phyloP scores from a whole-genome alignment of 1,284 basidiomycete genomes.

The Ceratobasidium sp. region DNA sequence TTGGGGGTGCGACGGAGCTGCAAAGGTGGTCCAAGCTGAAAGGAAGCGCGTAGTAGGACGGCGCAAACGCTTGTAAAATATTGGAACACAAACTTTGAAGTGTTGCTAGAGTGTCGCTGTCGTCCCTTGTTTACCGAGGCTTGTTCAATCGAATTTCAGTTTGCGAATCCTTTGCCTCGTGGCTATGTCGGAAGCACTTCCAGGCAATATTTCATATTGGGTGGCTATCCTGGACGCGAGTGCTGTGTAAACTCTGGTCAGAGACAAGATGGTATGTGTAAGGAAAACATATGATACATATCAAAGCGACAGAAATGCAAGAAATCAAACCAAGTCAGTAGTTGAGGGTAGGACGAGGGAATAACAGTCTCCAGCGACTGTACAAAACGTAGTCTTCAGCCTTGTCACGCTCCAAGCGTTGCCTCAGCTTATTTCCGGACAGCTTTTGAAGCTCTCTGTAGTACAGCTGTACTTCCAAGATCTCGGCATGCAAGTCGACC shows the following conservation, averaged over 20 bases:
- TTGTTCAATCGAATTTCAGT: too few relatives aligned
- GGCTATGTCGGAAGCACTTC: too few relatives aligned
- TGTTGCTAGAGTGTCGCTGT: too few relatives aligned
- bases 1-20: too few relatives aligned
- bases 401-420: slow-evolving; percentile 32
- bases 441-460: slow-evolving; percentile 22
- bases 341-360: slow-evolving; percentile 19
- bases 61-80: too few relatives aligned
- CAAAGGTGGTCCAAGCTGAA: too few relatives aligned
- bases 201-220: too few relatives aligned
- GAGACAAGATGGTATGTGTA: neutral
- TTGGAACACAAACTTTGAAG: too few relatives aligned
- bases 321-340: neutral
- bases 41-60: too few relatives aligned
- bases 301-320: neutral
- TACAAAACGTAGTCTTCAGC: slow-evolving; percentile 7
- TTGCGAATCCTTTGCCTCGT: too few relatives aligned
- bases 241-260: neutral
- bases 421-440: slow-evolving; percentile 7
- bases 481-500: slow-evolving; percentile 23
- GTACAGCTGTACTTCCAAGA: slow-evolving; percentile 27
- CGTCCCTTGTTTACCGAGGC: too few relatives aligned
- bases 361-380: slow-evolving; percentile 33
- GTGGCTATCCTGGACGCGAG: too few relatives aligned
- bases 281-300: neutral